Percentiles rank a stretch among this genome's conserved stretches.
phyloP scores from a whole-genome alignment of 1,284 basidiomycete species.

The Earliella scabrosa region DNA sequence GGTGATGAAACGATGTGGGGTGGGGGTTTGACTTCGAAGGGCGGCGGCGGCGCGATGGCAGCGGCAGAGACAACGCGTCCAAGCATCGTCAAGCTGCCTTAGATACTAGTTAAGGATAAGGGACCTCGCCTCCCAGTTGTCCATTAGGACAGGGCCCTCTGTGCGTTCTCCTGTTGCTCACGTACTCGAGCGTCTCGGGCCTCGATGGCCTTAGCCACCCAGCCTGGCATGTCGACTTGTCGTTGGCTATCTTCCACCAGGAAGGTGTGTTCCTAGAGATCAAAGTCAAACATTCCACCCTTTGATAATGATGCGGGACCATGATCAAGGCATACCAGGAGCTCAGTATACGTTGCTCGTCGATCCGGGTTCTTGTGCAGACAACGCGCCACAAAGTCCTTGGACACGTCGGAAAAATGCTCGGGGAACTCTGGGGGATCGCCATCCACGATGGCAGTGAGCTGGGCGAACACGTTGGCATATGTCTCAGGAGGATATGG shows the following conservation, averaged over 20 bases:
- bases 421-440: conserved; percentile 86
- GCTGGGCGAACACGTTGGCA: conserved; percentile 94
- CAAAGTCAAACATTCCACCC: not conserved
- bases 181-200: conserved; percentile 29
- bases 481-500: conserved; percentile 99
- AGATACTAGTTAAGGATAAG: not conserved
- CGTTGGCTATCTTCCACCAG: conserved; percentile 56
- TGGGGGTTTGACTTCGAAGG: not conserved
- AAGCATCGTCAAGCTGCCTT: not conserved
- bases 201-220: conserved; percentile 73
- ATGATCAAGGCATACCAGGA: conserved; percentile 58
- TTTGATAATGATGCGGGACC: no score
- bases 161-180: conserved; percentile 24
- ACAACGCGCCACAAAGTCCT: conserved; percentile 66
- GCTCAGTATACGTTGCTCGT: conserved; percentile 84
- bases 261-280: conserved; percentile 67
- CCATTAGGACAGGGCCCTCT: conserved; percentile 13
- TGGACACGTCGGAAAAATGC: conserved; percentile 52
- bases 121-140: not conserved
- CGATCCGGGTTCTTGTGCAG: conserved; percentile 79
- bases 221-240: conserved; percentile 81
- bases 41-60: not conserved
- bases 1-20: no score
- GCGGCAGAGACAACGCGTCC: not conserved
- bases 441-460: conserved; percentile 96